Evolutionary conservation across 164 flowering plant species (phyloP).

Genomic region (Cinnamomum chago): DNA sequence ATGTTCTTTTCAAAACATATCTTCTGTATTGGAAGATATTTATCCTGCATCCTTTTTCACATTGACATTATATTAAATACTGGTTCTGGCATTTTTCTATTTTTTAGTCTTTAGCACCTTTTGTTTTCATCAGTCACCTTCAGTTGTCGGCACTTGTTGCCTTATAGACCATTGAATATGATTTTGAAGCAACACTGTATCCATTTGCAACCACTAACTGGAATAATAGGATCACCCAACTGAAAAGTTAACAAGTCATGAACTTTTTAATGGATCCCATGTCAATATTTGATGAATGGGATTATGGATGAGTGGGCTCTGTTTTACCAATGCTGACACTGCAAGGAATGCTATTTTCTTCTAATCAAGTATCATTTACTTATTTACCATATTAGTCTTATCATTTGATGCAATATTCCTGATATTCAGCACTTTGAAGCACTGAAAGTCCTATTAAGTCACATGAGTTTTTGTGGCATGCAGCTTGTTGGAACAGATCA

Average conservation of each 20-base stretch:
- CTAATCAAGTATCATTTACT: neutral
- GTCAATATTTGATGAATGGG: neutral
- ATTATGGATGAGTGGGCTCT: neutral
- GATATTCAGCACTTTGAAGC: neutral
- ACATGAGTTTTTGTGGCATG: conserved; percentile 12
- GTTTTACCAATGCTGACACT: neutral
- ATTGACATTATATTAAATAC: too few species aligned
- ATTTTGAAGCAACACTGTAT: neutral
- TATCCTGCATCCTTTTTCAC: neutral
- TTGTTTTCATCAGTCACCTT: neutral
- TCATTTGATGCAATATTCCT: neutral
- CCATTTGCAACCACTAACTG: neutral
- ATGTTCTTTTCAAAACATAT: neutral
- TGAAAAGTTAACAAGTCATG: neutral
- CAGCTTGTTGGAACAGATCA: conserved; percentile 99
- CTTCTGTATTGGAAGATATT: neutral
- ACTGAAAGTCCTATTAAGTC: neutral
- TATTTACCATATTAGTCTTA: neutral
- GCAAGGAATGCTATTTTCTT: neutral
- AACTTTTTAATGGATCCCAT: neutral
- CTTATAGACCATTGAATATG: too few species aligned
- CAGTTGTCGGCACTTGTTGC: neutral
- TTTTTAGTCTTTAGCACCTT: neutral
- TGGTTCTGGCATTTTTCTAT: neutral
- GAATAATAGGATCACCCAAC: neutral